Evolutionary conservation across 1,139 yeast species (phyloP).

Genomic region (Kodamaea alishanica): DNA sequence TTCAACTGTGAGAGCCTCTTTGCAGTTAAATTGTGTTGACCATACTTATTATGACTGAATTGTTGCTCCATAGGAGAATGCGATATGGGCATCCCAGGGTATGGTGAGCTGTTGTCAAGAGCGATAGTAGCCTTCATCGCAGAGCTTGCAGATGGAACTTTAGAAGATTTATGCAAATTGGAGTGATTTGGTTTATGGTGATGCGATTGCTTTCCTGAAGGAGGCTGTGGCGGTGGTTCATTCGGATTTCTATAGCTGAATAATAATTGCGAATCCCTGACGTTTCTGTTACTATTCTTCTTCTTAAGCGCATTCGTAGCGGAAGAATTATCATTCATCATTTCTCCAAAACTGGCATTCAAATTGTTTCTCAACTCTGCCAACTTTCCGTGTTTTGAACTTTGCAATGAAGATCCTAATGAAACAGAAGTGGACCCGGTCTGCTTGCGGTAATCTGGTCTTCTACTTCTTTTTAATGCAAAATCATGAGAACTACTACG

Average conservation of each 20-base stretch:
- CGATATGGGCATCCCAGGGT: constrained; percentile 17
- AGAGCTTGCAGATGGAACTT: constrained; percentile 1
- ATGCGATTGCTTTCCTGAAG: neutral
- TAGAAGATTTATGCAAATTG: constrained; percentile 1
- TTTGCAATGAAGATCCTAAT: constrained; percentile 30
- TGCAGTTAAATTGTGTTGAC: constrained; percentile 10
- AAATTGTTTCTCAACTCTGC: constrained; percentile 32
- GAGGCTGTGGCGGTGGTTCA: constrained; percentile 5
- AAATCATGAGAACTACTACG: constrained; percentile 19
- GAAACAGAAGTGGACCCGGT: constrained; percentile 11
- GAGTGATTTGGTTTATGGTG: neutral
- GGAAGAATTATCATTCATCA: constrained; percentile 6
- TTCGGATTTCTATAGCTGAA: constrained; percentile 31
- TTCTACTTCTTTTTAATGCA: constrained; percentile 38
- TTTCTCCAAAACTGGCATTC: constrained; percentile 13
- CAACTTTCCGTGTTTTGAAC: constrained; percentile 29
- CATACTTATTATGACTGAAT: constrained; percentile 10
- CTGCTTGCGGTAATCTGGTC: constrained; percentile 40
- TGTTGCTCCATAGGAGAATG: constrained; percentile 14
- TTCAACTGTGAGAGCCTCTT: constrained; percentile 12
- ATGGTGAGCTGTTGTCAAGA: constrained; percentile 20
- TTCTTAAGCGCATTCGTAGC: constrained; percentile 2
- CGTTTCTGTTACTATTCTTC: constrained; percentile 12
- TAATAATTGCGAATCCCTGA: constrained; percentile 30
- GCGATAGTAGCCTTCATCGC: neutral